Evolutionary conservation across 495 filamentous ascomycete genomes (phyloP), one percentile per base, ranked within the genome.

Genomic region (Bombardia bombarda): DNA sequence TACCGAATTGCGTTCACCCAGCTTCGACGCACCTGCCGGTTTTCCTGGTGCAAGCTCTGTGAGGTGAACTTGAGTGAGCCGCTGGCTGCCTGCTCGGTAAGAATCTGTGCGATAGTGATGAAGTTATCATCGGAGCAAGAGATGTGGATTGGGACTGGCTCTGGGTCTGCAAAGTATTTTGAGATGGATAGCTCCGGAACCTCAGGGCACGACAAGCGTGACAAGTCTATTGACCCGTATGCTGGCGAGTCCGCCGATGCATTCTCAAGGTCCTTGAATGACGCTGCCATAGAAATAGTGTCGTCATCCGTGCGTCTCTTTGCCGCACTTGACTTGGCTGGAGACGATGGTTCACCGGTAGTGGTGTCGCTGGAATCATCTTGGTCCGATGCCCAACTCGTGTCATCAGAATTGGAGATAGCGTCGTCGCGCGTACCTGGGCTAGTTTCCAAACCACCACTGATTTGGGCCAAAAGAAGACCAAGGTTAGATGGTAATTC

Each of bases 81-180:
- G 16, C 60, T 69, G 5, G 72, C 67, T 22, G 75, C 67, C 46
- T 83, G 79, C 43, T 78, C 76, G 2, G 75, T 76, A n/a, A 83
- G 57, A 21, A 80, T 72, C 50, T 83, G 79, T 5, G 75, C 79
- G 22, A 76, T 62, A 14, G 69, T 70, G 37, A 83, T 74, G 32
- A 69, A 65, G 32, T 79, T 74, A 1, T 68, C 57, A 42, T 76
- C 70, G 17, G 66, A 52, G 32, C 65, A 54, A 10, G 63, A 59
- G 33, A 66, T 56, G 17, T 65, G 57, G 20, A 71, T 50, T 19
- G 57, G 51, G 3, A 57, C 50, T 3, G 73, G 68, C 43, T 75
- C 67, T 18, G 71, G 69, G 30, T 73, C 65, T 14, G 72, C 59
- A 52, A 74, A 72, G 45, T 69, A 69, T 42, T 60, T 67, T 3